Base-by-base conservation (phyloP, 2,329 filamentous ascomycete genomes). In the Trichocomaceae sp. region DNA sequence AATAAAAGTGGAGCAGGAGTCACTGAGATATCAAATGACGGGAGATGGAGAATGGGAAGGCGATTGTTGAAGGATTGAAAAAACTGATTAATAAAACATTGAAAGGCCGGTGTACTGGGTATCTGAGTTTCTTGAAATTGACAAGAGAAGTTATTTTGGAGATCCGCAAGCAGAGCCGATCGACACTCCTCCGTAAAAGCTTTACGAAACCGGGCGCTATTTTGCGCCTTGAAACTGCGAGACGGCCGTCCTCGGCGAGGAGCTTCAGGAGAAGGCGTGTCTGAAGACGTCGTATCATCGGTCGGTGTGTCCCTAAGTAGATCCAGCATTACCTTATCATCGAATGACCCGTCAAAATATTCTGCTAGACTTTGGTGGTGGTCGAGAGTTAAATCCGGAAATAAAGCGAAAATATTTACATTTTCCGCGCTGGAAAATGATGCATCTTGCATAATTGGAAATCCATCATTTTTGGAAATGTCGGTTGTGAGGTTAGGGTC, bases 61-160 rank as follows among this genome's bases (percentile, higher is more conserved):
- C 68, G 67, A 13, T 61, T 61, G 51, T 71, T 67, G 60, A 70
- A 71, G 47, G 64, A 64, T 20, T 64, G 61, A 23, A 70, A 56
- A 52, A 69, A 69, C 12, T 62, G 63, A 13, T 61, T 60, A 26
- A 69, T 57, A 52, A 63, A 70, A 26, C 62, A 61, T 37, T 65
- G 62, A 42, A 69, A 60, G 7, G 60, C 33, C 20, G 53, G 42
- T 20, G 59, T 35, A 54, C 22, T 44, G 31, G 58, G 50, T 9
- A 58, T 45, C 15, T 50, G 29, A 4, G 35, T 49, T 3, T 47
- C 47, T 23, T 47, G n/a, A 20, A 53, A 19, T 12, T 42, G n/a
- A 23, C 39, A 10, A 20, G 39, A 7, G 15, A 52, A 44, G n/a
- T 33, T 10, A 6, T 53, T 20, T 29, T 39, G 39, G 15, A 58